A percentile compares a stretch with the other conserved stretches of the same genome.
These are phyloP conservation scores for Fusarium brachygibbosum DNA, from an alignment of 2,329 filamentous ascomycete genomes.

Conservation along the genomic window DNA sequence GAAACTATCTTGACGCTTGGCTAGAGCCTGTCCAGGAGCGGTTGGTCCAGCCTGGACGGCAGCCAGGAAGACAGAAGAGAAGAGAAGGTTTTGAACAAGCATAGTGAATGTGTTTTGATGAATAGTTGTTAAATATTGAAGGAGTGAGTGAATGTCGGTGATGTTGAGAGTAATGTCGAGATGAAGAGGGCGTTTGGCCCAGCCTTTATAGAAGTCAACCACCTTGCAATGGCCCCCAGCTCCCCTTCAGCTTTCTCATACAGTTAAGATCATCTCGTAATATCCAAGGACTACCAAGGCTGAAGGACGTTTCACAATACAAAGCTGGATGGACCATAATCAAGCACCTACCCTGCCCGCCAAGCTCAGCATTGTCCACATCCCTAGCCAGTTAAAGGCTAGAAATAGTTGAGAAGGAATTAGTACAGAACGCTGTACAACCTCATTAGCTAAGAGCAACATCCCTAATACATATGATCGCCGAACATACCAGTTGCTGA, in stretches of 20 bases:
- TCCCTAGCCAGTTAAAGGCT: neutral
- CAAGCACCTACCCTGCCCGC: neutral
- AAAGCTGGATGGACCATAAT: neutral
- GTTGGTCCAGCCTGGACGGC: neutral
- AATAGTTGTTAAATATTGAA: neutral
- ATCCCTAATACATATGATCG: no score
- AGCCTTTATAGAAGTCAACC: neutral
- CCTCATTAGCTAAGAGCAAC: no score
- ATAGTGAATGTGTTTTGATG: neutral
- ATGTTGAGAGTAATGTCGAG: neutral
- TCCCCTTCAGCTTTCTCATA: accelerated
- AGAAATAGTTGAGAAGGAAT: neutral
- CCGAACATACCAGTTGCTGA: no score
- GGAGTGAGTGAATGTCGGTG: neutral
- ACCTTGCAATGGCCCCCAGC: neutral
- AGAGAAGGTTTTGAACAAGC: neutral
- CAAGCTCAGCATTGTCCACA: neutral
- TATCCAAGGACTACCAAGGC: neutral
- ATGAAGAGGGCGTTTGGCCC: neutral
- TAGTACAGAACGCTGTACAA: neutral
- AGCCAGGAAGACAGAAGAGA: neutral
- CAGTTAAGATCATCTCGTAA: neutral
- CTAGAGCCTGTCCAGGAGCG: neutral
- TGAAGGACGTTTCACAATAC: neutral
- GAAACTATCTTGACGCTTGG: neutral